Evolutionary conservation across 805 yeast species (phyloP).

Genomic region (Candida krabiensis): DNA sequence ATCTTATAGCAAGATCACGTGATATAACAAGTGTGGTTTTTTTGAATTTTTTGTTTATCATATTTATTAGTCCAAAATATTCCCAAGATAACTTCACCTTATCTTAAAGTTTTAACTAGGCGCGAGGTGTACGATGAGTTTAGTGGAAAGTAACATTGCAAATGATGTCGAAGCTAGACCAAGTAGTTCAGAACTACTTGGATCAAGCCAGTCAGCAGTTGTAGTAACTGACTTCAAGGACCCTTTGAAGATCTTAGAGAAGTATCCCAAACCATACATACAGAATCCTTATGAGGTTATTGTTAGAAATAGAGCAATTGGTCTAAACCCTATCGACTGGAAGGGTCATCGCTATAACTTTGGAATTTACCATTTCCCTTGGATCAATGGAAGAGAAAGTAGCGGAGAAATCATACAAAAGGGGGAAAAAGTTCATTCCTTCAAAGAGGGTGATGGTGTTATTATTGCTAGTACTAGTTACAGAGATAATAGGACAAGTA

Average conservation of each 20-base stretch:
- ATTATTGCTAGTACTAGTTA: slow-evolving; percentile 48
- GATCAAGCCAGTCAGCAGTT: slow-evolving; percentile 18
- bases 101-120: too few relatives aligned
- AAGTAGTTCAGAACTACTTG: neutral
- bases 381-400: slow-evolving; percentile 51
- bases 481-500: slow-evolving; percentile 45
- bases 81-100: too few relatives aligned
- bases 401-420: slow-evolving; percentile 39
- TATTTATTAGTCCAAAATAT: too few relatives aligned
- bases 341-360: slow-evolving; percentile 45
- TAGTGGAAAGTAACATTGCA: neutral
- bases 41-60: too few relatives aligned
- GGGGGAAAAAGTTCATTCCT: slow-evolving; percentile 33
- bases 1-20: too few relatives aligned
- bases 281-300: slow-evolving; percentile 26
- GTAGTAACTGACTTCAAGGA: slow-evolving; percentile 23
- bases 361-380: slow-evolving; percentile 48
- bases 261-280: slow-evolving; percentile 24
- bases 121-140: too few relatives aligned
- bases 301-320: slow-evolving; percentile 34
- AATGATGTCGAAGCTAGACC: neutral
- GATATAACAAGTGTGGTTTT: too few relatives aligned
- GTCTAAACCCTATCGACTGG: slow-evolving; percentile 51
- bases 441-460: slow-evolving; percentile 38
- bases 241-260: slow-evolving; percentile 20